phyloP scores from a whole-genome alignment of 441 rosid species.

The Adansonia rubrostipa region DNA sequence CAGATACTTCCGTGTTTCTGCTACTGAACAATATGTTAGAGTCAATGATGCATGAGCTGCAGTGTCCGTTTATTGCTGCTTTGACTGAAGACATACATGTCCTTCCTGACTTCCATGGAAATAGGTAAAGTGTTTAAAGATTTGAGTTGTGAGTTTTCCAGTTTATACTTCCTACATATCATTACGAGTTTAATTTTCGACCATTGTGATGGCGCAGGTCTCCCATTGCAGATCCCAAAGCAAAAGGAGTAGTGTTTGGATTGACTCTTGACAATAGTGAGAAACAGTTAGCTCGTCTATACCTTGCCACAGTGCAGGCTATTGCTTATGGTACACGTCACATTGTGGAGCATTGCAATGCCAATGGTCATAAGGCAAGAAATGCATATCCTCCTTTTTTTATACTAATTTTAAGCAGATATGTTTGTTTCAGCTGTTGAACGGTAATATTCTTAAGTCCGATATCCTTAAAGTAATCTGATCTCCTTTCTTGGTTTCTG shows the following conservation, averaged over 20 bases:
- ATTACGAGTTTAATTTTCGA: constrained; percentile 22
- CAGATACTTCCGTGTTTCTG: constrained; percentile 81
- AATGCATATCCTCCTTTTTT: background rate
- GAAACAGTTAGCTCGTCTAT: constrained; percentile 78
- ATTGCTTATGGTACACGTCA: constrained; percentile 97
- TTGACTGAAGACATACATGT: constrained; percentile 76
- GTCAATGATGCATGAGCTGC: constrained; percentile 53
- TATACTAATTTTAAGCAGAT: background rate
- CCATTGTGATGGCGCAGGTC: constrained; percentile 61
- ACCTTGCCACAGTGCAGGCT: constrained; percentile 80
- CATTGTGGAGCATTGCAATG: constrained; percentile 90
- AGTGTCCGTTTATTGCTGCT: constrained; percentile 80
- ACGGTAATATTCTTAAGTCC: background rate
- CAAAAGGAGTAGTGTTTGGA: constrained; percentile 81
- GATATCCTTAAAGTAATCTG: background rate
- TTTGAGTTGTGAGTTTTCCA: constrained; percentile 10
- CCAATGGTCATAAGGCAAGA: constrained; percentile 84
- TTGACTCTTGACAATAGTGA: constrained; percentile 82
- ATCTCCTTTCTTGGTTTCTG: background rate
- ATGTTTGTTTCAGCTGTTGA: background rate
- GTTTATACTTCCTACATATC: constrained; percentile 14
- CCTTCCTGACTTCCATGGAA: constrained; percentile 94
- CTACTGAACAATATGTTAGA: constrained; percentile 68
- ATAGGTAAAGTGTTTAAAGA: constrained; percentile 54
- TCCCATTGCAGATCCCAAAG: constrained; percentile 88